phyloP scores from a whole-genome alignment of 495 filamentous ascomycete genomes.

The Apodospora peruviana region DNA sequence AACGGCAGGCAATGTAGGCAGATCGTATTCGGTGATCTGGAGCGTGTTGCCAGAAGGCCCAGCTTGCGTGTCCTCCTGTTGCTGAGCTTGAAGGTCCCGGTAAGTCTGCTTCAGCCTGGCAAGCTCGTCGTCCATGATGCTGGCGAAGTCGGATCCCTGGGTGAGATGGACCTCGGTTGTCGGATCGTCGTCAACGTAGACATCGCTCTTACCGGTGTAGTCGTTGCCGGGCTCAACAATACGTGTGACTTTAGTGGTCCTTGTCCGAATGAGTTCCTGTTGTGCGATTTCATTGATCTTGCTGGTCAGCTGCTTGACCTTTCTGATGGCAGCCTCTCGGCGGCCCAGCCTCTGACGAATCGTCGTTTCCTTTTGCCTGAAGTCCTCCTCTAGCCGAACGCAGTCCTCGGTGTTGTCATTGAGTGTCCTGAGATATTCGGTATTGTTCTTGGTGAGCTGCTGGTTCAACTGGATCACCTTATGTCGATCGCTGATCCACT shows the following conservation, averaged over 20 bases:
- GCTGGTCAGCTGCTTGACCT: conserved; percentile 25
- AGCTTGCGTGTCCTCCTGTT: conserved; percentile 11
- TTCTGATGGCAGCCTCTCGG: conserved; percentile 27
- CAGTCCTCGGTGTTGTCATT: conserved; percentile 24
- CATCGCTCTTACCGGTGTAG: conserved; percentile 22
- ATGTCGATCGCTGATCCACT: conserved; percentile 23
- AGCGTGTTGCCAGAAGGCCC: conserved; percentile 14
- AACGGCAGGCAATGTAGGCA: conserved; percentile 12
- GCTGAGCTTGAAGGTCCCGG: conserved; percentile 23
- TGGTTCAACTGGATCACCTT: conserved; percentile 26
- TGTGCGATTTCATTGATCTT: conserved; percentile 29
- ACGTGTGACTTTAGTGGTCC: conserved; percentile 29
- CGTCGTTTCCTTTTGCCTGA: conserved; percentile 27
- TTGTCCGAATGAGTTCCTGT: conserved; percentile 23
- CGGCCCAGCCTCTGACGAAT: conserved; percentile 29
- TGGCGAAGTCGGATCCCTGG: conserved; percentile 35
- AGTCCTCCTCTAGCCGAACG: conserved; percentile 25
- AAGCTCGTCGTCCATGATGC: conserved; percentile 36
- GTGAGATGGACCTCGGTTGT: conserved; percentile 37
- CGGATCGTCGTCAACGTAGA: conserved; percentile 33
- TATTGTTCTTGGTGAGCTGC: conserved; percentile 20
- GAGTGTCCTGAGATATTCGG: conserved; percentile 18
- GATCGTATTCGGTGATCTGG: conserved; percentile 19
- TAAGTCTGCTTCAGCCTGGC: conserved; percentile 31
- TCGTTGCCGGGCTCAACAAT: conserved; percentile 28